A percentile compares a stretch with the other conserved stretches of the same genome.
Evolutionary conservation across 2,329 filamentous ascomycete genomes (phyloP).

Genomic region (Pseudogymnoascus sp.): DNA sequence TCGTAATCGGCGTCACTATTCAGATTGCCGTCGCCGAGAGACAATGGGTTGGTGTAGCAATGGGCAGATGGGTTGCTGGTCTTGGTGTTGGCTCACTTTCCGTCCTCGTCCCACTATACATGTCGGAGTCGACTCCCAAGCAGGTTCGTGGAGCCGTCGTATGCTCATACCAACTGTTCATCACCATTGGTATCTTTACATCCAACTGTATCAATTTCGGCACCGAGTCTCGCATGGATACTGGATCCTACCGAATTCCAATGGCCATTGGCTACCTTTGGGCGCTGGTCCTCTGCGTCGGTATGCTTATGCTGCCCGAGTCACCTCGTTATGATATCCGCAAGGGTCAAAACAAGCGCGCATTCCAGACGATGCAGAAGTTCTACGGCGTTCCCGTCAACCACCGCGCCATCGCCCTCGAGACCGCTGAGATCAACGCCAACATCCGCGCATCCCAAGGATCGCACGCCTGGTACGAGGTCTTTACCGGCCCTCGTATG

Average conservation of each 20-base stretch:
- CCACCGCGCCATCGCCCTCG: slow-evolving; percentile 38
- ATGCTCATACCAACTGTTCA: slow-evolving; percentile 64
- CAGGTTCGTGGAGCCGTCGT: slow-evolving; percentile 57
- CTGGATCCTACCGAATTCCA: slow-evolving; percentile 53
- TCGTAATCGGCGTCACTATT: slow-evolving; percentile 56
- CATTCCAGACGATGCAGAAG: slow-evolving; percentile 42
- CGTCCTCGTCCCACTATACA: slow-evolving; percentile 58
- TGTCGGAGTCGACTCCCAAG: slow-evolving; percentile 54
- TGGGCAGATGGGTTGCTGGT: slow-evolving; percentile 58
- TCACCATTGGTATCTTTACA: slow-evolving; percentile 60
- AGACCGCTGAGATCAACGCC: slow-evolving; percentile 44
- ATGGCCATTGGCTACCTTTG: slow-evolving; percentile 48
- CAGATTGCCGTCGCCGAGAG: slow-evolving; percentile 49
- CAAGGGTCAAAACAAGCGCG: slow-evolving; percentile 38
- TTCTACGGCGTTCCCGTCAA: slow-evolving; percentile 41
- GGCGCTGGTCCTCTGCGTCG: slow-evolving; percentile 43
- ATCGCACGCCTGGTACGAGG: slow-evolving; percentile 54
- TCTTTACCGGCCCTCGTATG: slow-evolving; percentile 52
- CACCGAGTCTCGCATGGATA: slow-evolving; percentile 27
- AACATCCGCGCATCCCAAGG: slow-evolving; percentile 34
- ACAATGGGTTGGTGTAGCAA: slow-evolving; percentile 55
- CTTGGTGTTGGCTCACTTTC: slow-evolving; percentile 60
- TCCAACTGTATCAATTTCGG: slow-evolving; percentile 48
- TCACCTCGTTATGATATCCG: slow-evolving; percentile 49
- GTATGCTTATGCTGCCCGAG: slow-evolving; percentile 46